Base-by-base conservation (phyloP, 352 stramenopile genomes). In the Phytophthora pistaciae region DNA sequence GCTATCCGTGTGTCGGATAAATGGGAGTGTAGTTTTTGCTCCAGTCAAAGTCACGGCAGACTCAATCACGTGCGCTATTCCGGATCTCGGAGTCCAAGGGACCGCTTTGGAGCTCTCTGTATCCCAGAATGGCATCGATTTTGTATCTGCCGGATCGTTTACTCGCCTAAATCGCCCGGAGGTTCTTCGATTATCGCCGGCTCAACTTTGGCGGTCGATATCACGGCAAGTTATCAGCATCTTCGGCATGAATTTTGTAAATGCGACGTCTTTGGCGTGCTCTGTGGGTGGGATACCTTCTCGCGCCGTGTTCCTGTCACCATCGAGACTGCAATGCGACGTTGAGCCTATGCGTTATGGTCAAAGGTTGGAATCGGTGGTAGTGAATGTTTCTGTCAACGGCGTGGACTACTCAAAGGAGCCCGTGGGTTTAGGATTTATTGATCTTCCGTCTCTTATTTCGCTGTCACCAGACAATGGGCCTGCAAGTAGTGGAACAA, bases 221-320 rank as follows among this genome's bases (percentile, higher is more conserved):
- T 58, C 16, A 6, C 59, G 31, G 0, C 77, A 79, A 65, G 4
- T 56, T 10, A 36, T 85, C 31, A 59, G 77, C 25, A 42, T 85
- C 11, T 80, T 81, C 11, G 78, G 78, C 10, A 60, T 67, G 49
- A 36, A 79, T 27, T 83, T 85, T 31, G 60, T 52, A 42, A 77
- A 83, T 18, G 58, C 68, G 16, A 68, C 57, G 16, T 55, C 56
- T 14, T 27, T 82, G 0, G 60, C 36, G 18, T 85, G 78, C 14
- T 63, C n/a, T 8, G 49, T 80, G 29, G 67, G 58, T 6, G 14
- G 31, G 1, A 21, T 74, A 1, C 13, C 5, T 23, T 31, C 29
- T 5, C 20, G 21, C 11, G 73, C 72, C 7, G 60, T 42, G 11
- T 83, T 68, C 16, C 21, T 79, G 0, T 80, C 78, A 1, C 10